Conservation (phyloP, 352 stramenopile species). For the Aphanomyces euteiches region DNA sequence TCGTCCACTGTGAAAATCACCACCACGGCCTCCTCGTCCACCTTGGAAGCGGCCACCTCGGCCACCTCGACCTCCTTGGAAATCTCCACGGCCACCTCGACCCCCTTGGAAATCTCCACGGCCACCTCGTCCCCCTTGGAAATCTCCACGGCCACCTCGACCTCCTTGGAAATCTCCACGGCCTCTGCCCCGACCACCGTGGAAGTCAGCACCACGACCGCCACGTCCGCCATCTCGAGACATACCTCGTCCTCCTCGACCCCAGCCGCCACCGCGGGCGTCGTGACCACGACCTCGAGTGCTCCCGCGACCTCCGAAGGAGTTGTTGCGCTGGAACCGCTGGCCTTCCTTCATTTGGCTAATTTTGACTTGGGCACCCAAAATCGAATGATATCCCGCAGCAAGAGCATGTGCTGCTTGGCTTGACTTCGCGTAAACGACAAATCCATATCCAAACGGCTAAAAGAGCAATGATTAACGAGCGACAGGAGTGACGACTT, state of each 20-base stretch:
- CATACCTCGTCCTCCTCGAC: neutral
- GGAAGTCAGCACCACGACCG: neutral
- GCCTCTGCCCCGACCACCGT: slow-evolving; percentile 18
- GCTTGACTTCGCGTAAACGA: neutral
- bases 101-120: neutral
- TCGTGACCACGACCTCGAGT: neutral
- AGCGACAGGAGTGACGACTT: neutral
- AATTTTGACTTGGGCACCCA: slow-evolving; percentile 21
- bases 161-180: neutral
- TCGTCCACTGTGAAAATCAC: slow-evolving; percentile 12
- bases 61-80: neutral
- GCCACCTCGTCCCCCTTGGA: neutral
- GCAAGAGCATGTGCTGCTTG: slow-evolving; percentile 8
- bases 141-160: neutral
- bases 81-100: slow-evolving; percentile 1
- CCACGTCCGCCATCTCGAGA: neutral
- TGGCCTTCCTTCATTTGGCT: slow-evolving; percentile 9
- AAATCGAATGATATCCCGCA: neutral
- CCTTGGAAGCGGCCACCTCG: too few relatives aligned
- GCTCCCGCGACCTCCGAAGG: neutral
- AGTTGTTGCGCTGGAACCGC: neutral
- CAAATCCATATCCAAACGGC: slow-evolving; percentile 26
- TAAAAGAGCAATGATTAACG: neutral
- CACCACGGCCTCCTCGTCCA: neutral
- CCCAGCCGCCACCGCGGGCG: neutral